A percentile compares a stretch with the other conserved stretches of the same genome.
Evolutionary conservation across 2,329 filamentous ascomycete genomes (phyloP).

Genomic region (Lachnellula subtilissima): DNA sequence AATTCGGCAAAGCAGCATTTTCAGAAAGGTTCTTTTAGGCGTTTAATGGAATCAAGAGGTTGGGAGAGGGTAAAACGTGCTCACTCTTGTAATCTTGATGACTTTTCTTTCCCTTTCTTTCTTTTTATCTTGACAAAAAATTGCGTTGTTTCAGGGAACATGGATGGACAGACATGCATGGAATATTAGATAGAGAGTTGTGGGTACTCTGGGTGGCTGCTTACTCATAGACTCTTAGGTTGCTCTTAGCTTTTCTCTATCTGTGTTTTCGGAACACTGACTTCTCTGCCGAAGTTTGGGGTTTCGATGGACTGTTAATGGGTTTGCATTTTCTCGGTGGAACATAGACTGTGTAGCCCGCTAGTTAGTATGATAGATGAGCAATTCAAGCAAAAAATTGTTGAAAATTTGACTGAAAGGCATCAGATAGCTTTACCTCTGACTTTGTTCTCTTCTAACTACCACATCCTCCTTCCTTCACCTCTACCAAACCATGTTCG

Average conservation of each 20-base stretch:
- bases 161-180: background rate
- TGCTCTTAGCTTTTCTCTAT: background rate
- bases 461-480: too few relatives aligned
- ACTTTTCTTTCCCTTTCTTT: conserved; percentile 14
- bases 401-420: background rate
- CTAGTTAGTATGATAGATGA: conserved; percentile 6
- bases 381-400: background rate
- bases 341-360: conserved; percentile 6
- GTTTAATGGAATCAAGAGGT: conserved; percentile 24
- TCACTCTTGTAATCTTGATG: conserved; percentile 11
- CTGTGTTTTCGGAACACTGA: background rate
- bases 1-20: conserved; percentile 20
- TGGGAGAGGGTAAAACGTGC: conserved; percentile 22
- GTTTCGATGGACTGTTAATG: background rate
- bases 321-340: background rate
- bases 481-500: too few relatives aligned
- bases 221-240: background rate
- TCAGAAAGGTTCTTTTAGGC: conserved; percentile 29
- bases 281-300: background rate
- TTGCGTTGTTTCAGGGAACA: conserved; percentile 16
- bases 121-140: conserved; percentile 19
- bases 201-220: conserved; percentile 1
- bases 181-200: conserved; percentile 9
- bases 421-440: too few relatives aligned
- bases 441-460: too few relatives aligned